Conservation (phyloP, 148 eudicot species). For the Rhododendron kiyosumense region DNA sequence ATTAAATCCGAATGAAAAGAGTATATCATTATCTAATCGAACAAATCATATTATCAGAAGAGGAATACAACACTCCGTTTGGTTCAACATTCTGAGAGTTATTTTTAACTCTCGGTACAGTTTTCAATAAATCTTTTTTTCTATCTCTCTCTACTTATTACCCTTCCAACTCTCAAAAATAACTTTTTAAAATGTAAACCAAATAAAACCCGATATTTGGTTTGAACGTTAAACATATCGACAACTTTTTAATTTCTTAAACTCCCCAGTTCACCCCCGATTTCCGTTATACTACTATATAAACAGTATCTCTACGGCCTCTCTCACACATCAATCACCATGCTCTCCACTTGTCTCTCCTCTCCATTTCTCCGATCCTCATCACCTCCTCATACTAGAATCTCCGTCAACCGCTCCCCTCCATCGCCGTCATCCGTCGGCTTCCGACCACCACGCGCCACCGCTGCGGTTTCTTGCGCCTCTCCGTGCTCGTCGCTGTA, state of each 20-base stretch:
- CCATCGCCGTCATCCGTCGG: not conserved
- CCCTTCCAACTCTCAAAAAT: no score
- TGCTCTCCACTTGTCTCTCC: slow-evolving; percentile 7
- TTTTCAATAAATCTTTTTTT: no score
- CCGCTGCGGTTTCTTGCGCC: not conserved
- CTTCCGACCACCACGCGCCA: not conserved
- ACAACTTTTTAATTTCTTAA: not conserved
- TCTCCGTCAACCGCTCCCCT: not conserved
- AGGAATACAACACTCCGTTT: no score
- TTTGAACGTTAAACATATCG: no score
- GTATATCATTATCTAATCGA: no score
- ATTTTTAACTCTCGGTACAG: no score
- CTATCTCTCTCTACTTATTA: no score
- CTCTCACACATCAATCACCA: not conserved
- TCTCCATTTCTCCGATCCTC: slow-evolving; percentile 17
- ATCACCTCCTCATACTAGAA: not conserved
- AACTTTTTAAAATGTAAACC: no score
- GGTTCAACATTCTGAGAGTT: no score
- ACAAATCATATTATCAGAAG: no score
- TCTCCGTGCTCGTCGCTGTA: slow-evolving; percentile 32
- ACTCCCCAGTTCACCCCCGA: not conserved
- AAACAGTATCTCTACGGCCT: not conserved
- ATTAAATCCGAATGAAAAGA: no score
- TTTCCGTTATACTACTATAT: not conserved
- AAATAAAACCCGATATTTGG: no score